These are phyloP conservation scores for Mariannaea sp. DNA, from an alignment of 2,329 filamentous ascomycete genomes.

Conservation along the genomic window DNA sequence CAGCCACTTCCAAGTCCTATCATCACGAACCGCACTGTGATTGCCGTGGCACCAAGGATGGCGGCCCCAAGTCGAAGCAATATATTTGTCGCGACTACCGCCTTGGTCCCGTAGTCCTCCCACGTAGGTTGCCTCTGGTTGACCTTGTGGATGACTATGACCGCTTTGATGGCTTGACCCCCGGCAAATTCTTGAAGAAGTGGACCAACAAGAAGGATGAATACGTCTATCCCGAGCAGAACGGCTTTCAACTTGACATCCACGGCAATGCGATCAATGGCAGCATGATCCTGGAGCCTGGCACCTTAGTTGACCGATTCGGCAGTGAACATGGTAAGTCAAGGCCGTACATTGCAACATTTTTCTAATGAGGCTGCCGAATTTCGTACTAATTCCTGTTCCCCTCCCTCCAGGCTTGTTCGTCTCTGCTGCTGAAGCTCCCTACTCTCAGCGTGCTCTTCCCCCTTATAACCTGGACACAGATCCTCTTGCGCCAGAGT, in stretches of 20 bases:
- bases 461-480: constrained; percentile 52
- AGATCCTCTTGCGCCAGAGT: constrained; percentile 36
- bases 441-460: constrained; percentile 52
- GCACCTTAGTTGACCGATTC: constrained; percentile 54
- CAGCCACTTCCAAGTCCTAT: no score
- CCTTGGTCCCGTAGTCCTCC: constrained; percentile 44
- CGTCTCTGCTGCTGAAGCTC: constrained; percentile 49
- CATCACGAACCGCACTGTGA: constrained; percentile 24
- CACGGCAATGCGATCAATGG: constrained; percentile 46
- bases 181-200: constrained; percentile 45
- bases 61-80: constrained; percentile 13
- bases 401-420: constrained; percentile 37
- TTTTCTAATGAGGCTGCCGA: no score
- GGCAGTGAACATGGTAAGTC: constrained; percentile 49
- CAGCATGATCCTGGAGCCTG: constrained; percentile 46
- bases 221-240: constrained; percentile 46
- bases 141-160: constrained; percentile 41
- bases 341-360: no score
- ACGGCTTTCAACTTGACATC: constrained; percentile 49
- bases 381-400: no score
- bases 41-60: constrained; percentile 31
- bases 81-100: constrained; percentile 46
- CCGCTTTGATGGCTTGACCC: constrained; percentile 47
- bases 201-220: constrained; percentile 39
- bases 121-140: constrained; percentile 43